Percentiles rank a stretch among this genome's conserved stretches.
phyloP scores from a whole-genome alignment of 2,329 filamentous ascomycete species.

The Nemania serpens region DNA sequence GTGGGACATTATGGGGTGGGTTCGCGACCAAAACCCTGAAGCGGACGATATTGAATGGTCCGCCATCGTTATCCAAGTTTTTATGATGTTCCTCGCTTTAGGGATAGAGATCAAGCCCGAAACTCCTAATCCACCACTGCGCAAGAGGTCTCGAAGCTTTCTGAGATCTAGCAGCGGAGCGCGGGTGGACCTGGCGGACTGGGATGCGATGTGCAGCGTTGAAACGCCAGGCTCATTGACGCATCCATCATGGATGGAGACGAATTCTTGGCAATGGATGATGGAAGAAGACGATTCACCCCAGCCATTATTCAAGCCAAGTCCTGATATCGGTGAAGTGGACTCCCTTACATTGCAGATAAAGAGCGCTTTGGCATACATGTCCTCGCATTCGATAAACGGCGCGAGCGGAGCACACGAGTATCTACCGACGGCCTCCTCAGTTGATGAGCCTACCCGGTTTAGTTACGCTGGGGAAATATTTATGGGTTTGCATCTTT shows the following conservation, averaged over 20 bases:
- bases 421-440: conserved; percentile 67
- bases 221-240: conserved; percentile 55
- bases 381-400: conserved; percentile 62
- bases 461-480: conserved; percentile 67
- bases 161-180: conserved; percentile 42
- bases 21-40: conserved; percentile 54
- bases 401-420: conserved; percentile 58
- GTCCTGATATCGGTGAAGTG: conserved; percentile 32
- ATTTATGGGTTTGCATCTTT: conserved; percentile 78
- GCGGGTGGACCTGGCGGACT: conserved; percentile 44
- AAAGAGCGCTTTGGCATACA: conserved; percentile 66
- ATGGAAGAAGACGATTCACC: conserved; percentile 57
- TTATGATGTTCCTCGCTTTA: conserved; percentile 66
- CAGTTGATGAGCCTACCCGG: conserved; percentile 59
- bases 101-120: conserved; percentile 44
- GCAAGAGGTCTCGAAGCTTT: conserved; percentile 34
- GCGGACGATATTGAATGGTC: conserved; percentile 69
- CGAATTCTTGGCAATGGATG: conserved; percentile 73
- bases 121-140: conserved; percentile 29
- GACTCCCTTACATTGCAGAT: conserved; percentile 58
- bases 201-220: conserved; percentile 53
- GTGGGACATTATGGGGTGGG: conserved; percentile 77
- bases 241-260: conserved; percentile 63
- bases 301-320: conserved; percentile 36
- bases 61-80: conserved; percentile 65